A percentile compares a stretch with the other conserved stretches of the same genome.
Conservation (phyloP, 305 asterid genomes). For the Fraxinus nigra region DNA sequence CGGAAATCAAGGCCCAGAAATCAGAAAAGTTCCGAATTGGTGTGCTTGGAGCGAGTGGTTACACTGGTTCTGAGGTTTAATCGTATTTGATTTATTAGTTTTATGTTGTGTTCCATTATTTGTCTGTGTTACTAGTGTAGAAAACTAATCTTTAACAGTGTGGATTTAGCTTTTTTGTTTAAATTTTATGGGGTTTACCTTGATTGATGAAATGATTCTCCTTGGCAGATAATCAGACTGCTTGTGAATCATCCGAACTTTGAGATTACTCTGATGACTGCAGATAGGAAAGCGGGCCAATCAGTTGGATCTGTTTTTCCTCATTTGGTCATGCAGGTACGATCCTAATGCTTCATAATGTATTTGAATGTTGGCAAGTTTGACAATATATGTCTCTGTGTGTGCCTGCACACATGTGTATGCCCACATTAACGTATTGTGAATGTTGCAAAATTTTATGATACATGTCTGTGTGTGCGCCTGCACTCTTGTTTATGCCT, state of each 20-base stretch:
- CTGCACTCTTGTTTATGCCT: no score
- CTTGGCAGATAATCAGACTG: slow-evolving; percentile 74
- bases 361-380: background rate
- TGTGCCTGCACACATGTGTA: background rate
- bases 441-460: background rate
- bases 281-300: slow-evolving; percentile 92
- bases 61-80: slow-evolving; percentile 80
- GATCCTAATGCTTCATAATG: slow-evolving; percentile 11
- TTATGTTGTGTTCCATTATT: background rate
- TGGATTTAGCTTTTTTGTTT: slow-evolving; percentile 8
- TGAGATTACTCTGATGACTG: slow-evolving; percentile 77
- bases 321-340: slow-evolving; percentile 71
- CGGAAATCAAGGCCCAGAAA: slow-evolving; percentile 37
- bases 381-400: background rate
- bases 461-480: background rate
- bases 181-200: background rate
- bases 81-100: background rate
- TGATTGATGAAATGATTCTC: slow-evolving; percentile 2
- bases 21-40: slow-evolving; percentile 58
- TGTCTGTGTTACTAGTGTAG: background rate
- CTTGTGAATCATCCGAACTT: slow-evolving; percentile 74
- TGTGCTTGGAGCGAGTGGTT: slow-evolving; percentile 90
- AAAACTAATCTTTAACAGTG: background rate
- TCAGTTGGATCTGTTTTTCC: slow-evolving; percentile 87
- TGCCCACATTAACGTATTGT: background rate